Base-by-base conservation (phyloP, 1,284 basidiomycete genomes). In the Anthracocystis panici-leucophaei region DNA sequence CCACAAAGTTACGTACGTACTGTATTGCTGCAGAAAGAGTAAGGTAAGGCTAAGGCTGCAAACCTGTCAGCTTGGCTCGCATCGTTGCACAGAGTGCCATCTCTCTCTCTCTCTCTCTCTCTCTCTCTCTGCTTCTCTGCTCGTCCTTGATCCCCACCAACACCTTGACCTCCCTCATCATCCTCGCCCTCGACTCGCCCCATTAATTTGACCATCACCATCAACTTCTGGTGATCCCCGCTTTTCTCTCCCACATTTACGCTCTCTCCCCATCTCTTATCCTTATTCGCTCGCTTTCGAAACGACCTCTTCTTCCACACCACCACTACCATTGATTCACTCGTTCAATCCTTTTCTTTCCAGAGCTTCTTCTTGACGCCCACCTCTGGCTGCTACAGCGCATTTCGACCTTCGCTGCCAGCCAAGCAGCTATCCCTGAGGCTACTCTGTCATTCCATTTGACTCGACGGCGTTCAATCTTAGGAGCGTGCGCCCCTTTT, bases 401-500 rank as follows among this genome's bases (percentile, higher is more conserved):
- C n/a, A 33, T 48, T 27, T 49, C 48, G 48, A 11, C 48, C 48
- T 7, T 18, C 27, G 21, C n/a, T n/a, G 21, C 29, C 44, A 46
- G 44, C 44, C 44, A 46, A 46, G 44, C 23, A 42, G n/a, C 18
- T 25, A 27, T 14, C 23, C 16, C 16, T 18, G 25, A 25, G 23
- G 5, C 23, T 8, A 16, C 46, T 48, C 27, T 29, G 27, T 5
- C 42, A 29, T 41, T 27, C 23, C 38, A 29, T 20, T 25, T 27
- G 14, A 42, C 41, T 41, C n/a, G 40, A 44, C 40, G 52, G 40
- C 52, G 40, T 54, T 21, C 27, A 42, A 54, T 44, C 11, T n/a
- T 18, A n/a, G 48, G 27, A 42, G 31, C 41, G 23, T 54, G 41
- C 52, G 52, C 41, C 52, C 51, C 40, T 7, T 12, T 54, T 54